phyloP scores from a whole-genome alignment of 2,329 filamentous ascomycete species.

The Thelonectria rubi region DNA sequence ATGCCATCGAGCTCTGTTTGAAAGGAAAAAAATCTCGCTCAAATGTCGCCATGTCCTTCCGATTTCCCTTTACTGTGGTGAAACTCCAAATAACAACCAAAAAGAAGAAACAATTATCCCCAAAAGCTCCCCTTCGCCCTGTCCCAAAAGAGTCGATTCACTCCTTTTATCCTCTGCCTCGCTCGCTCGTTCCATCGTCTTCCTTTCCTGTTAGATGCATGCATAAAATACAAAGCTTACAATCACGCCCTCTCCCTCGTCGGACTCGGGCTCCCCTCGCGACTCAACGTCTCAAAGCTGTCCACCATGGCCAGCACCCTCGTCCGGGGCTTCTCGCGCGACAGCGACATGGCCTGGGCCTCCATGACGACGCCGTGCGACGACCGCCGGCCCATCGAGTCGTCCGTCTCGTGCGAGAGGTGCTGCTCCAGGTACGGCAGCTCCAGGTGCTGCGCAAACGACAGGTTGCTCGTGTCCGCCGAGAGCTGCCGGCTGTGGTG shows the following conservation, averaged over 20 bases:
- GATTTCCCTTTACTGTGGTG: not conserved
- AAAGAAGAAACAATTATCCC: not conserved
- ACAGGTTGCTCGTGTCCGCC: constrained; percentile 27
- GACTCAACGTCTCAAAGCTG: constrained; percentile 59
- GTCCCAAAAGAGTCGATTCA: not conserved
- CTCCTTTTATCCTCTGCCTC: too few species aligned
- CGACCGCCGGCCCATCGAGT: constrained; percentile 41
- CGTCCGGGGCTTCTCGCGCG: constrained; percentile 51
- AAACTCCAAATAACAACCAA: constrained; percentile 1
- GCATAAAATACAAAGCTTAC: constrained; percentile 20
- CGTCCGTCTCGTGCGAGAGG: constrained; percentile 44
- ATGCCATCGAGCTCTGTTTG: not conserved
- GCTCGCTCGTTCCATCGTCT: too few species aligned
- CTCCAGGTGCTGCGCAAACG: constrained; percentile 36
- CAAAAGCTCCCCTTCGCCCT: not conserved
- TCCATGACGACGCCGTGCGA: constrained; percentile 50
- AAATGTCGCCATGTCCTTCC: not conserved
- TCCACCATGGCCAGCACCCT: constrained; percentile 66
- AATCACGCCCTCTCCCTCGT: constrained; percentile 14
- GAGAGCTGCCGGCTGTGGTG: constrained; percentile 20
- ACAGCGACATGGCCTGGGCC: constrained; percentile 57
- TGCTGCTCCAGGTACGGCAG: constrained; percentile 32
- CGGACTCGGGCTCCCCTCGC: constrained; percentile 47
- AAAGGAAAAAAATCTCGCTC: not conserved
- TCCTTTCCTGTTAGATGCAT: too few species aligned